These are phyloP conservation scores for Cornus kousa DNA, from an alignment of 148 eudicot genomes.

Conservation along the genomic window DNA sequence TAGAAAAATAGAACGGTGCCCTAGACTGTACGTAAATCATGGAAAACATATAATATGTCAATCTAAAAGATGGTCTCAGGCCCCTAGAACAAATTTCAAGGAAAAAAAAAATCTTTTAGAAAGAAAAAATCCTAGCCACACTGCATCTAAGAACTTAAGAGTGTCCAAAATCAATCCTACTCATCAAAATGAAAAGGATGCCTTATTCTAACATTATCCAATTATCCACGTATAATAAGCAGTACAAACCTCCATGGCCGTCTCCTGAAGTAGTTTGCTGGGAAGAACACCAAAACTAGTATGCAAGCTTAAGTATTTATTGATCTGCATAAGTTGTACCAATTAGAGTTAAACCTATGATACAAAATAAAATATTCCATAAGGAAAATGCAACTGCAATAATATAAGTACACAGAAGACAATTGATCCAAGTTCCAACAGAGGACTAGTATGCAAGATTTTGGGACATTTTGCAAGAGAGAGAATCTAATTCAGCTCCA, in stretches of 20 bases:
- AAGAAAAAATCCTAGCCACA: neutral
- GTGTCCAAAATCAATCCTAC: neutral
- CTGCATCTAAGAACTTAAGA: neutral
- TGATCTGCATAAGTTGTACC: slow-evolving; percentile 55
- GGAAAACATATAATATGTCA: neutral
- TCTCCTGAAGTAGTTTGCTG: slow-evolving; percentile 70
- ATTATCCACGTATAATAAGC: slow-evolving; percentile 2
- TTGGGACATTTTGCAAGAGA: neutral
- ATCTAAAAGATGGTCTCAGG: neutral
- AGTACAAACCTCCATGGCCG: slow-evolving; percentile 63
- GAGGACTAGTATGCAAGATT: neutral
- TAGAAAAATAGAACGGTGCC: neutral
- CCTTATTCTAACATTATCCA: neutral
- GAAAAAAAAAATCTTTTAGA: neutral
- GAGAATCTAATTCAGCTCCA: no score
- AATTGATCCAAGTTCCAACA: neutral
- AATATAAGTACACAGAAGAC: neutral
- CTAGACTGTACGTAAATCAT: neutral
- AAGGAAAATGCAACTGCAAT: slow-evolving; percentile 1
- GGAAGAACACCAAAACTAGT: slow-evolving; percentile 65
- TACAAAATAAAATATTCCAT: neutral
- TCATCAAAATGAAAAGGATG: neutral
- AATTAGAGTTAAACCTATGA: neutral
- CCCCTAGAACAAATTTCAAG: neutral
- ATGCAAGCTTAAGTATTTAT: slow-evolving; percentile 62